A percentile compares a stretch with the other conserved stretches of the same genome.
phyloP scores from a whole-genome alignment of 805 yeast species.

The Clavispora carvajalis region DNA sequence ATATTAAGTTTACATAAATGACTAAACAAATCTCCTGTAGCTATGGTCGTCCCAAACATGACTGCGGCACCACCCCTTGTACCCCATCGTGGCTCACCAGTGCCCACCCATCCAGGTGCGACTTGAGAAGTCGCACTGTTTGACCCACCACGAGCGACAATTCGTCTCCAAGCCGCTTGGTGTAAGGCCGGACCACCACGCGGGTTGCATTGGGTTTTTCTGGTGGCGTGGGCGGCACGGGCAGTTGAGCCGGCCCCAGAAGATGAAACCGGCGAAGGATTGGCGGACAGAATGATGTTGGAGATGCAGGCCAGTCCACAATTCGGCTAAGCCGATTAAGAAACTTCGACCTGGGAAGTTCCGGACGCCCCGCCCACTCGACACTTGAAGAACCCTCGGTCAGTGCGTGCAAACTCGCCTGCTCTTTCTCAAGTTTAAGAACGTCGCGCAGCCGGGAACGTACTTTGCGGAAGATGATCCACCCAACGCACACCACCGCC shows the following conservation, averaged over 20 bases:
- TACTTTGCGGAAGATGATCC: not conserved
- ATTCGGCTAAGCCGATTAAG: conserved; percentile 20
- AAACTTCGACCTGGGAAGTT: not conserved
- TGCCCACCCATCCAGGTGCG: conserved; percentile 38
- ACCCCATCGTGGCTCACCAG: conserved; percentile 18
- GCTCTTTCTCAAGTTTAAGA: not conserved
- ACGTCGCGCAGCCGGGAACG: not conserved
- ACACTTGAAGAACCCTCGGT: not conserved
- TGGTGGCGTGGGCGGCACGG: not conserved
- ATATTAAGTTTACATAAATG: not conserved
- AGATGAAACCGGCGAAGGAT: not conserved
- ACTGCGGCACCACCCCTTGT: conserved; percentile 31
- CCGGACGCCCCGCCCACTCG: not conserved
- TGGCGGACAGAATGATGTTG: conserved; percentile 1
- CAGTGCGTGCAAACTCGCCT: not conserved
- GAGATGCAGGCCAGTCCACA: conserved; percentile 19
- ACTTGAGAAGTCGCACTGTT: conserved; percentile 18
- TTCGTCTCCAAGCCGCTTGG: conserved; percentile 30
- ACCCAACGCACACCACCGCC: not conserved
- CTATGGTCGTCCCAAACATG: conserved; percentile 17
- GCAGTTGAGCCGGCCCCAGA: not conserved
- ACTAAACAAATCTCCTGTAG: too few species aligned
- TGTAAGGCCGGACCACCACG: conserved; percentile 23
- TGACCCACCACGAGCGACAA: conserved; percentile 28
- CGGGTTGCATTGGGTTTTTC: conserved; percentile 5